Percentiles rank a stretch among this genome's conserved stretches.
phyloP scores from a whole-genome alignment of 306 rosid species.

The Argentina anserina region DNA sequence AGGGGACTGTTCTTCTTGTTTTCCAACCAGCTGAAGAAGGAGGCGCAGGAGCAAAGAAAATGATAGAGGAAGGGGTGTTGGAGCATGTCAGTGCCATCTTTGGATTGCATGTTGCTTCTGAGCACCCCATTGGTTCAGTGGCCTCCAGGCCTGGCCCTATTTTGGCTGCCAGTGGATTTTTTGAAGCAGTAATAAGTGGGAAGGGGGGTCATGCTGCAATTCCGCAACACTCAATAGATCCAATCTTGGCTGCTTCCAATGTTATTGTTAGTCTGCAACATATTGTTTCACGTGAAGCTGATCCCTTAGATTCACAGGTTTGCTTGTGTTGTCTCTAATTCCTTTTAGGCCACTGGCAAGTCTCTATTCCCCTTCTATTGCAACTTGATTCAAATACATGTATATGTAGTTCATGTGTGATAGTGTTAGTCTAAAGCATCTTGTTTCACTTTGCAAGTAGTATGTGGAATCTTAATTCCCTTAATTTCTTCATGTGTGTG shows the following conservation, averaged over 20 bases:
- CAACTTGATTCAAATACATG: neutral
- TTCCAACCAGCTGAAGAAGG: constrained; percentile 99
- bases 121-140: constrained; percentile 47
- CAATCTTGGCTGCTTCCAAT: constrained; percentile 76
- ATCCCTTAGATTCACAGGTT: constrained; percentile 88
- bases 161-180: constrained; percentile 61
- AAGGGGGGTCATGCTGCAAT: constrained; percentile 94
- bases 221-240: constrained; percentile 81
- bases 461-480: neutral
- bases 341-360: neutral
- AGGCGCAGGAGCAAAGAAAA: constrained; percentile 73
- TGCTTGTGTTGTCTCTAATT: neutral
- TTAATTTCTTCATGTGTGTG: neutral
- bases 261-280: constrained; percentile 80
- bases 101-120: constrained; percentile 48
- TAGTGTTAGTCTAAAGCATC: neutral
- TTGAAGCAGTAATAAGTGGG: constrained; percentile 78
- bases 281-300: constrained; percentile 79
- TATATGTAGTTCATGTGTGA: neutral
- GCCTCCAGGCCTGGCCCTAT: constrained; percentile 64
- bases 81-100: constrained; percentile 67
- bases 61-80: constrained; percentile 57
- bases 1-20: constrained; percentile 90
- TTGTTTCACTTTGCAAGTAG: neutral
- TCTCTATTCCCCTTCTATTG: neutral